These are phyloP conservation scores for Lipomyces orientalis DNA, from an alignment of 805 yeast genomes.

Conservation along the genomic window DNA sequence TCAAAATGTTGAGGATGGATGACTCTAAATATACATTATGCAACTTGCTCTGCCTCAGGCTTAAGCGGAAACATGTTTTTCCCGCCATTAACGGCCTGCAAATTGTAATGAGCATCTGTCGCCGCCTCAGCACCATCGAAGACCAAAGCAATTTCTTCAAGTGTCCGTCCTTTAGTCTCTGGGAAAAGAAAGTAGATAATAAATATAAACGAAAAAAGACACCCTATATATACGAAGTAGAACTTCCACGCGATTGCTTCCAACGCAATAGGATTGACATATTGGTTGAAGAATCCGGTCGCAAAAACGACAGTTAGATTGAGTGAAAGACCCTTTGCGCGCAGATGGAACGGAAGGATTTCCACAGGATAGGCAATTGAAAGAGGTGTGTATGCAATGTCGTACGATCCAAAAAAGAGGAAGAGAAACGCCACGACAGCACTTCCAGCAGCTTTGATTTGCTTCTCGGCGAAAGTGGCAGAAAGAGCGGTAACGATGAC, in stretches of 20 bases:
- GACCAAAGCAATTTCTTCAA: constrained; percentile 57
- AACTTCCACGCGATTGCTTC: constrained; percentile 52
- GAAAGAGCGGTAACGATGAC: constrained; percentile 55
- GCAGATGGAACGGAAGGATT: constrained; percentile 38
- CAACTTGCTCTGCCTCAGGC: too few relatives aligned
- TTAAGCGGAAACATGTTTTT: too few relatives aligned
- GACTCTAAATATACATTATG: too few relatives aligned
- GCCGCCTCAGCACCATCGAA: constrained; percentile 43
- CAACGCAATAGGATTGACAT: constrained; percentile 50
- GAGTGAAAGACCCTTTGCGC: constrained; percentile 50
- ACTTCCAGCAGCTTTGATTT: constrained; percentile 42
- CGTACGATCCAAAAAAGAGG: constrained; percentile 47
- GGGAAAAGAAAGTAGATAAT: constrained; percentile 48
- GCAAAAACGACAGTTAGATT: constrained; percentile 9
- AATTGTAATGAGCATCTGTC: too few relatives aligned
- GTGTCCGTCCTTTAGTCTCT: constrained; percentile 52
- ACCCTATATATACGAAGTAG: constrained; percentile 53
- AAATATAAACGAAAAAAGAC: constrained; percentile 40
- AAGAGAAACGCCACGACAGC: constrained; percentile 61
- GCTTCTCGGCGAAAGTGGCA: constrained; percentile 42
- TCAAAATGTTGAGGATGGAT: too few relatives aligned
- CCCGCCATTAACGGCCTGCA: too few relatives aligned
- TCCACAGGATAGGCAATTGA: constrained; percentile 48
- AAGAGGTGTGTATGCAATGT: constrained; percentile 45
- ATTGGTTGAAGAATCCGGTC: constrained; percentile 40